Percentiles rank a stretch among this genome's conserved stretches.
These are phyloP conservation scores for Atkinsonella hypoxylon DNA, from an alignment of 2,329 filamentous ascomycete genomes.

Conservation along the genomic window DNA sequence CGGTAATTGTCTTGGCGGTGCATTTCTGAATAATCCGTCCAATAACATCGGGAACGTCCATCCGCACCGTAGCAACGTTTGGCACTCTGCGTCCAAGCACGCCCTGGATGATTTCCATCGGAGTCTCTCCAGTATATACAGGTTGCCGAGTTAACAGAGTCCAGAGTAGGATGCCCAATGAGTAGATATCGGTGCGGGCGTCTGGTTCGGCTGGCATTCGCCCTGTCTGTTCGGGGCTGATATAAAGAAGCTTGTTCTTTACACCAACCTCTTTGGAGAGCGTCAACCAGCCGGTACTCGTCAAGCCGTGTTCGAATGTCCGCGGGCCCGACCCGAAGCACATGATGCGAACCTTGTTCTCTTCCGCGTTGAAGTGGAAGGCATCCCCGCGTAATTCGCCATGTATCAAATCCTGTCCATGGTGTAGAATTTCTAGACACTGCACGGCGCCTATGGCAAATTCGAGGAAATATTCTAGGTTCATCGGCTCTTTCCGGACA, in stretches of 20 bases:
- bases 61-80: constrained; percentile 60
- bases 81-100: constrained; percentile 72
- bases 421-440: constrained; percentile 83
- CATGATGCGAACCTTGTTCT: constrained; percentile 62
- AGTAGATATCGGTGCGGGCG: constrained; percentile 86
- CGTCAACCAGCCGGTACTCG: constrained; percentile 73
- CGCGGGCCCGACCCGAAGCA: constrained; percentile 79
- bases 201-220: constrained; percentile 88
- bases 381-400: constrained; percentile 85
- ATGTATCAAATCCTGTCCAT: constrained; percentile 74
- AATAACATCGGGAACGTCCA: constrained; percentile 75
- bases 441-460: constrained; percentile 83
- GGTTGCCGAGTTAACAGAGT: constrained; percentile 67
- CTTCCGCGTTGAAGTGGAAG: constrained; percentile 71
- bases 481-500: constrained; percentile 45
- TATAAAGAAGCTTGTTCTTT: constrained; percentile 81
- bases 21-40: constrained; percentile 81
- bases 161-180: constrained; percentile 82
- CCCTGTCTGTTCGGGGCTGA: constrained; percentile 90
- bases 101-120: constrained; percentile 83
- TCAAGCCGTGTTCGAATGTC: constrained; percentile 82
- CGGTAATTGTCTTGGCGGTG: constrained; percentile 76
- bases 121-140: constrained; percentile 67
- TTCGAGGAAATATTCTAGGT: constrained; percentile 68
- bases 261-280: constrained; percentile 75